Evolutionary conservation across 2,329 filamentous ascomycete genomes (phyloP).

Genomic region (Aspergillus puulaauensis): DNA sequence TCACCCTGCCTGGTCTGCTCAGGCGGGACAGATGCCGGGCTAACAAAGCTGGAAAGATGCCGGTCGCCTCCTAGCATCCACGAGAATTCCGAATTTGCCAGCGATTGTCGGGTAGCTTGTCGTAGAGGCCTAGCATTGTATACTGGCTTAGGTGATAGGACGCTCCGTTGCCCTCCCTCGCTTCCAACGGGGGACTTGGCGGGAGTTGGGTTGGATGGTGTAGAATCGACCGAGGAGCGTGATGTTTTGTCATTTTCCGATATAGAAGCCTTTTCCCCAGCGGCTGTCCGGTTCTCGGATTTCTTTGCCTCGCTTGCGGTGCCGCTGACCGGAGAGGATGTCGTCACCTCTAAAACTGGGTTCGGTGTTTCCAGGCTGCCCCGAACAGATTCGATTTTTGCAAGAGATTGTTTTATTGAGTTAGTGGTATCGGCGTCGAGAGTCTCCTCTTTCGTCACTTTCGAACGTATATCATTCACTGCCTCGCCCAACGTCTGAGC

Average conservation of each 20-base stretch:
- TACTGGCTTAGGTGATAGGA: slow-evolving; percentile 7
- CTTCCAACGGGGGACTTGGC: slow-evolving; percentile 11
- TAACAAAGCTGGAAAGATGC: slow-evolving; percentile 47
- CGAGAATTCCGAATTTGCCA: slow-evolving; percentile 49
- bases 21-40: slow-evolving; percentile 44
- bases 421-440: slow-evolving; percentile 27
- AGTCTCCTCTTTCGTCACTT: slow-evolving; percentile 29
- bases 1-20: slow-evolving; percentile 42
- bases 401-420: slow-evolving; percentile 38
- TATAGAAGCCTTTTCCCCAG: not conserved
- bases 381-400: slow-evolving; percentile 44
- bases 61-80: slow-evolving; percentile 51
- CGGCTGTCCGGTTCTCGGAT: not conserved
- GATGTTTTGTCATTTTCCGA: slow-evolving; percentile 3
- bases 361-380: slow-evolving; percentile 42
- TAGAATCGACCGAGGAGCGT: slow-evolving; percentile 5
- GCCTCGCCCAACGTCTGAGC: slow-evolving; percentile 43
- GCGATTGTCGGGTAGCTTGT: slow-evolving; percentile 36
- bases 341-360: slow-evolving; percentile 25
- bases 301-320: not conserved
- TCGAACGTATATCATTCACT: slow-evolving; percentile 39
- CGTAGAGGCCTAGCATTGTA: slow-evolving; percentile 24
- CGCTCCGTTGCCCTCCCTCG: slow-evolving; percentile 4
- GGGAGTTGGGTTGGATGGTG: slow-evolving; percentile 3
- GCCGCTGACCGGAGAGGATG: slow-evolving; percentile 3